A percentile compares a stretch with the other conserved stretches of the same genome.
Conservation (phyloP, 2,329 filamentous ascomycete genomes). For the Curvularia sp. region DNA sequence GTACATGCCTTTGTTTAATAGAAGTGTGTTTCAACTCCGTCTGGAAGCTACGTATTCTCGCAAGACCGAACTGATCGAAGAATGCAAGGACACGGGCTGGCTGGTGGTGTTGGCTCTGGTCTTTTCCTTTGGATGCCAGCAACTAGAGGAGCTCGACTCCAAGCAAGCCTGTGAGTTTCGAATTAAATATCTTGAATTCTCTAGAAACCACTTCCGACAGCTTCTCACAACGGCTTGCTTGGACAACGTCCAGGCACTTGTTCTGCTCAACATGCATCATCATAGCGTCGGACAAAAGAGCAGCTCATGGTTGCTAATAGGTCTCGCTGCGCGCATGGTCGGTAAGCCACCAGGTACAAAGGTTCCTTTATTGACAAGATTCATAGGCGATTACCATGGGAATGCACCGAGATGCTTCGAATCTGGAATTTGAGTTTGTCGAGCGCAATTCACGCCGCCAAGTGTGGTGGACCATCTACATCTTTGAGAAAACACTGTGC, state of each 20-base stretch:
- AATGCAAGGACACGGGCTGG: conserved; percentile 53
- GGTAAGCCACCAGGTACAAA: neutral
- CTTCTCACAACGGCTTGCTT: conserved; percentile 51
- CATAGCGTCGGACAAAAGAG: conserved; percentile 55
- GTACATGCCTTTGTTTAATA: conserved; percentile 51
- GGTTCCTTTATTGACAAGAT: neutral
- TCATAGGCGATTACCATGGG: conserved; percentile 53
- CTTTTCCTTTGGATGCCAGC: conserved; percentile 53
- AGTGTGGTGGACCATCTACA: conserved; percentile 41
- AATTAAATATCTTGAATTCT: conserved; percentile 37
- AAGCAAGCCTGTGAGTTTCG: conserved; percentile 29
- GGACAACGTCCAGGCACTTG: conserved; percentile 54
- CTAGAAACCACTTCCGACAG: conserved; percentile 47
- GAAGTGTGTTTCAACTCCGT: conserved; percentile 50
- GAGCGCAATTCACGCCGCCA: conserved; percentile 37
- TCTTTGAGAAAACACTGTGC: conserved; percentile 37
- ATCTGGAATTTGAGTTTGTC: conserved; percentile 48
- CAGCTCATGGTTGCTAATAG: conserved; percentile 53
- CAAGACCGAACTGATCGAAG: conserved; percentile 25
- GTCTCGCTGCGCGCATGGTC: conserved; percentile 52
- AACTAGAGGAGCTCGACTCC: conserved; percentile 44
- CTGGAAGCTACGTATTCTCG: conserved; percentile 51
- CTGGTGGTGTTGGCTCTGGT: conserved; percentile 54
- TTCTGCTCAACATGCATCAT: conserved; percentile 54
- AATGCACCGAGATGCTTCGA: conserved; percentile 54